Evolutionary conservation across 257 asterid species (phyloP).

Genomic region (Plectranthus barbatus): DNA sequence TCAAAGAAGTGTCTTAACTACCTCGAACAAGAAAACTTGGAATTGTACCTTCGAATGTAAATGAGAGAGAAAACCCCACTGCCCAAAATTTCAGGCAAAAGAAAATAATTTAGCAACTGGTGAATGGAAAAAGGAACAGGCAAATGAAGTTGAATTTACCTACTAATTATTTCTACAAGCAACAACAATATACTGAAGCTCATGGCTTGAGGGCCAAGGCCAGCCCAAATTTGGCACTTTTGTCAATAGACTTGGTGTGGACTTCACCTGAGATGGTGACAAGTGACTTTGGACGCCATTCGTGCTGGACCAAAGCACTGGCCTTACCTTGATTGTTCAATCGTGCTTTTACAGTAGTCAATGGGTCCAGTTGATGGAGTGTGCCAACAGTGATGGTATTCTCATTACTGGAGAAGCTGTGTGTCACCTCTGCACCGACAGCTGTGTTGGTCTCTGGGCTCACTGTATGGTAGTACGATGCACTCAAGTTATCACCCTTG

Average conservation of each 20-base stretch:
- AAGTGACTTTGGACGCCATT: constrained; percentile 57
- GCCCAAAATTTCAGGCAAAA: constrained; percentile 13
- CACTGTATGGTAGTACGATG: constrained; percentile 43
- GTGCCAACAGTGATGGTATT: constrained; percentile 45
- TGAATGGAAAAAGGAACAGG: not conserved
- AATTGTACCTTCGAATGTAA: not conserved
- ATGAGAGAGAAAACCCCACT: not conserved
- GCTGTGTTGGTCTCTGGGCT: constrained; percentile 43
- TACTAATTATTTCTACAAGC: constrained; percentile 6
- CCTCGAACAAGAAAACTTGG: not conserved
- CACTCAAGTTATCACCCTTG: constrained; percentile 41
- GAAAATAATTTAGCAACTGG: not conserved
- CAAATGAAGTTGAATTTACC: constrained; percentile 12
- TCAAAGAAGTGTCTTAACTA: not conserved
- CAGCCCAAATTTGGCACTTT: constrained; percentile 49
- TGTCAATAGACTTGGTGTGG: constrained; percentile 46
- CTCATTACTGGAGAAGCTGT: constrained; percentile 39
- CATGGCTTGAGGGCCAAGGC: constrained; percentile 55
- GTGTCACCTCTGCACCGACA: constrained; percentile 51
- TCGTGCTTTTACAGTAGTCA: constrained; percentile 46
- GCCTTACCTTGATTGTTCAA: constrained; percentile 45
- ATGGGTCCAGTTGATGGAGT: constrained; percentile 40
- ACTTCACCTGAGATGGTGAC: constrained; percentile 43
- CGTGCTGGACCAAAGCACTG: constrained; percentile 50
- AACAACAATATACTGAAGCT: constrained; percentile 1